These are phyloP conservation scores for Dipodascopsis uninucleata DNA, from an alignment of 805 yeast species.

Conservation along the genomic window DNA sequence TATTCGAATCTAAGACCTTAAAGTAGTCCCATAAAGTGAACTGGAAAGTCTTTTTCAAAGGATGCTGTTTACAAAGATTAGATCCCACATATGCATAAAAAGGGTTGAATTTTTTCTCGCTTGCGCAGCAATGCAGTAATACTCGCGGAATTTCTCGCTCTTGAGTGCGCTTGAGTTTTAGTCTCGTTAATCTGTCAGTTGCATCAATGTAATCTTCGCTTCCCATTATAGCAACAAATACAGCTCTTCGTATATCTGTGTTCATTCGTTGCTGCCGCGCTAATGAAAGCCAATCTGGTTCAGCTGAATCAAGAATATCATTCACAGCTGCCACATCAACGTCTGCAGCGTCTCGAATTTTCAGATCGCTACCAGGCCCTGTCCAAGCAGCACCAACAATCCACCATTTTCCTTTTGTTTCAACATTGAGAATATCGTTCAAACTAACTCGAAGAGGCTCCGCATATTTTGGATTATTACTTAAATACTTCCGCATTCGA, in stretches of 20 bases:
- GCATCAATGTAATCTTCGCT: constrained; percentile 91
- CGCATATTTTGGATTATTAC: constrained; percentile 41
- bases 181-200: constrained; percentile 71
- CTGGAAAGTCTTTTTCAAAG: constrained; percentile 77
- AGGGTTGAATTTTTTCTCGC: constrained; percentile 83
- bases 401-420: constrained; percentile 97
- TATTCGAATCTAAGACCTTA: constrained; percentile 59
- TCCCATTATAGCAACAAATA: constrained; percentile 91
- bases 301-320: constrained; percentile 62
- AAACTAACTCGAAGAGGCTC: constrained; percentile 85
- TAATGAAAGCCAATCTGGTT: constrained; percentile 83
- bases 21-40: constrained; percentile 85
- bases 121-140: constrained; percentile 76
- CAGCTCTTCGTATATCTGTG: constrained; percentile 90
- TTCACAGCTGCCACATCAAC: constrained; percentile 48
- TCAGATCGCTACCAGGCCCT: constrained; percentile 44
- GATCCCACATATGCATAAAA: constrained; percentile 78
- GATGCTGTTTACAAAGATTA: constrained; percentile 62
- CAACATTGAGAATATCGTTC: constrained; percentile 73
- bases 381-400: constrained; percentile 97
- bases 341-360: constrained; percentile 32
- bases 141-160: constrained; percentile 84
- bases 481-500: constrained; percentile 62
- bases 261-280: constrained; percentile 90
- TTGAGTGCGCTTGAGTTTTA: constrained; percentile 73